phyloP scores from a whole-genome alignment of 2,329 filamentous ascomycete genomes.

The Dothideomycetidae sp. region DNA sequence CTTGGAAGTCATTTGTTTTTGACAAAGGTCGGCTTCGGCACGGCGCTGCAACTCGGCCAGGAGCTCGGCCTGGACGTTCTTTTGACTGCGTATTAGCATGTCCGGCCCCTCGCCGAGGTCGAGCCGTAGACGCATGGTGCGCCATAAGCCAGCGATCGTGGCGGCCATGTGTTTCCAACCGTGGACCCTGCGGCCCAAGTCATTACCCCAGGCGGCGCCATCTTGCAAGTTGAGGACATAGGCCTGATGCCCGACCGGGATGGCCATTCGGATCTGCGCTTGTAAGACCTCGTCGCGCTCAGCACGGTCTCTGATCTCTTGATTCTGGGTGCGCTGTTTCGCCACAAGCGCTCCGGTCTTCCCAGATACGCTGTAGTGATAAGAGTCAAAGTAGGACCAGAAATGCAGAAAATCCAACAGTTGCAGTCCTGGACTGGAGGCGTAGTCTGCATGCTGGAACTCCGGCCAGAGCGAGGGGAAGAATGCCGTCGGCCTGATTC shows the following conservation, averaged over 20 bases:
- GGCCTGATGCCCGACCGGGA: slow-evolving; percentile 18
- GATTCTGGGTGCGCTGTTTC: slow-evolving; percentile 14
- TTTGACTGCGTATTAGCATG: neutral
- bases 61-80: neutral
- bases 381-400: slow-evolving; percentile 35
- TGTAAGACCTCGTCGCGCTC: slow-evolving; percentile 3
- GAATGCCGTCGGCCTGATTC: slow-evolving; percentile 1
- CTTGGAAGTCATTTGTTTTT: too few relatives aligned
- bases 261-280: slow-evolving; percentile 11
- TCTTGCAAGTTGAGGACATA: slow-evolving; percentile 43
- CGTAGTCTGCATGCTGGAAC: slow-evolving; percentile 11
- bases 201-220: slow-evolving; percentile 42
- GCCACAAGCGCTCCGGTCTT: slow-evolving; percentile 33
- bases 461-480: slow-evolving; percentile 5
- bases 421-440: slow-evolving; percentile 25
- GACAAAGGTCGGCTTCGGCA: too few relatives aligned
- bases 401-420: slow-evolving; percentile 38
- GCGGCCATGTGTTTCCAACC: slow-evolving; percentile 36
- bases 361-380: slow-evolving; percentile 34
- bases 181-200: slow-evolving; percentile 38
- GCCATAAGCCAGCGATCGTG: slow-evolving; percentile 23
- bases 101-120: neutral
- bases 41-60: neutral
- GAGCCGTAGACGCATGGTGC: neutral
- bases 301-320: slow-evolving; percentile 18